Conservation (phyloP, 495 filamentous ascomycete species). For the Chaetomium tenue region DNA sequence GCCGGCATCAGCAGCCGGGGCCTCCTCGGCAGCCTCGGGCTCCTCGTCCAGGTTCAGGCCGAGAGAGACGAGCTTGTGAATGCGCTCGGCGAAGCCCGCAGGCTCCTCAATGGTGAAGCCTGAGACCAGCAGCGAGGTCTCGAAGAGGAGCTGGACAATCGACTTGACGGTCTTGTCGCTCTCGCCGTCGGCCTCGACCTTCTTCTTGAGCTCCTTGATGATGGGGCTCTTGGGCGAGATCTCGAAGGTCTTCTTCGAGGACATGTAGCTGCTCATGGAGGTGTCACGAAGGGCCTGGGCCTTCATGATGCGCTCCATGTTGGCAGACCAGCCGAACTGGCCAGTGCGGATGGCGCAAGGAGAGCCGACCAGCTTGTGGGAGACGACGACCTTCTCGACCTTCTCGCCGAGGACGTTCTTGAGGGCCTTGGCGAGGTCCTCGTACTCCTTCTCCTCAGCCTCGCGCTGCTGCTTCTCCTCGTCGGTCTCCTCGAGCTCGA, state of each 20-base stretch:
- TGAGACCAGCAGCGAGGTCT: conserved; percentile 96
- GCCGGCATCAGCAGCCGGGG: conserved; percentile 52
- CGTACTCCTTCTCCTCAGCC: conserved; percentile 96
- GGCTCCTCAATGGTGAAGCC: conserved; percentile 99
- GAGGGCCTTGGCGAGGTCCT: conserved; percentile 86
- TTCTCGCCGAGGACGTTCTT: conserved; percentile 99
- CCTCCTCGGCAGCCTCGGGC: conserved; percentile 67
- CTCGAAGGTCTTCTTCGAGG: conserved; percentile 99
- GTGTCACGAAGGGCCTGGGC: conserved; percentile 99
- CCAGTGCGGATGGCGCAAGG: conserved; percentile 99
- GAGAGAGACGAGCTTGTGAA: conserved; percentile 96
- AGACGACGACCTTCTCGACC: conserved; percentile 99
- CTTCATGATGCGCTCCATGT: conserved; percentile 99
- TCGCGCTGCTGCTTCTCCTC: conserved; percentile 98
- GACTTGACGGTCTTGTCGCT: conserved; percentile 97
- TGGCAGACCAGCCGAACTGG: conserved; percentile 99
- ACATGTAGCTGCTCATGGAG: conserved; percentile 99
- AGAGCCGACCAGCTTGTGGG: conserved; percentile 92
- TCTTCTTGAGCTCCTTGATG: conserved; percentile 97
- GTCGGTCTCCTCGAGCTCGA: conserved; percentile 99
- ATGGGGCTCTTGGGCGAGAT: conserved; percentile 98
- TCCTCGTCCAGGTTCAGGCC: conserved; percentile 95
- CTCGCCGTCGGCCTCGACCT: conserved; percentile 96
- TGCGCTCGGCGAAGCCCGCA: conserved; percentile 93
- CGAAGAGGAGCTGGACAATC: conserved; percentile 94